phyloP scores from a whole-genome alignment of 768 basidiomycete genomes.

The Tylopilus rubrobrunneus region DNA sequence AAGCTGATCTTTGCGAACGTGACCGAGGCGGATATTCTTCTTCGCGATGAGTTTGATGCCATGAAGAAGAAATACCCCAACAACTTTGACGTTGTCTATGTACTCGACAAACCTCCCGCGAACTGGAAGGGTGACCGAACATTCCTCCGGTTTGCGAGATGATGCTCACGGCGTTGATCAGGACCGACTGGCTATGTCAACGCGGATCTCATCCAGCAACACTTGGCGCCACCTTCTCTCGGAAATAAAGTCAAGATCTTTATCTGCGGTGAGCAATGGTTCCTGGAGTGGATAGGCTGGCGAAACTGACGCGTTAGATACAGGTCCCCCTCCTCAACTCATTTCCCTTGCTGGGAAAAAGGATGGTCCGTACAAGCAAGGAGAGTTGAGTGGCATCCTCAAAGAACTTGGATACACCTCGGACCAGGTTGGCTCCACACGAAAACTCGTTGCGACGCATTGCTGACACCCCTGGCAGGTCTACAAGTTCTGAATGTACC shows the following conservation, averaged over 20 bases:
- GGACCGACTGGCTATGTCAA: conserved; percentile 75
- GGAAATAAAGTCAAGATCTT: conserved; percentile 85
- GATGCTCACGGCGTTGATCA: conserved; percentile 18
- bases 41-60: conserved; percentile 71
- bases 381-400: conserved; percentile 74
- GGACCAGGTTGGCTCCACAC: conserved; percentile 61
- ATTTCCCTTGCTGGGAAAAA: conserved; percentile 86
- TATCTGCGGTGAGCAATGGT: conserved; percentile 67
- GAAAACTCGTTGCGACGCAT: background rate
- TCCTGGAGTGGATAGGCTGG: background rate
- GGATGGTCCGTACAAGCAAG: conserved; percentile 72
- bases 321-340: conserved; percentile 85
- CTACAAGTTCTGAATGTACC: conserved; percentile 36
- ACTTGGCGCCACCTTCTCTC: conserved; percentile 60
- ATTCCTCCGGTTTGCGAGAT: background rate
- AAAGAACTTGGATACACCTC: conserved; percentile 83
- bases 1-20: conserved; percentile 90
- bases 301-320: background rate
- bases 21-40: conserved; percentile 84
- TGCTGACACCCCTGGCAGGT: conserved; percentile 27
- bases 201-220: conserved; percentile 65
- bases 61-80: conserved; percentile 66
- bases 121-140: conserved; percentile 53
- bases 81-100: conserved; percentile 79
- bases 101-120: conserved; percentile 70